Percentiles rank a stretch among this genome's conserved stretches.
phyloP scores from a whole-genome alignment of 495 filamentous ascomycete genomes.

The Xylaria palmicola region DNA sequence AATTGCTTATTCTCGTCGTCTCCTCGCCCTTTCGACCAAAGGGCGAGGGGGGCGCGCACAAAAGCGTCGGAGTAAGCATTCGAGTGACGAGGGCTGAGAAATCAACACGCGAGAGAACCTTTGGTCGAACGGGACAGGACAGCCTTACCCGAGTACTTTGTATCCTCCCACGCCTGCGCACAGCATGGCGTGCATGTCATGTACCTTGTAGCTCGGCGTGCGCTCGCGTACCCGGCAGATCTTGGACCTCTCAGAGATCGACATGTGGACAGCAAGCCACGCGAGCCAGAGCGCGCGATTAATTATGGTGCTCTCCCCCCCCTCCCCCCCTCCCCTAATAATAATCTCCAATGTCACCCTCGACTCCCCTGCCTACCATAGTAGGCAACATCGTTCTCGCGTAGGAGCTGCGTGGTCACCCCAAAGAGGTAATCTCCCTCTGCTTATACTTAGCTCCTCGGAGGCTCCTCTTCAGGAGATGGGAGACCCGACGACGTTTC shows the following conservation, averaged over 20 bases:
- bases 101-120: conserved; percentile 8
- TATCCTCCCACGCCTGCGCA: neutral
- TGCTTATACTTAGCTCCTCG: too few species aligned
- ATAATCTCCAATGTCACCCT: conserved; percentile 1
- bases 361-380: neutral
- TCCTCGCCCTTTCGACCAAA: neutral
- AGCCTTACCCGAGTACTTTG: conserved; percentile 8
- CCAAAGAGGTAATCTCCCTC: neutral
- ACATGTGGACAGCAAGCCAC: conserved; percentile 29
- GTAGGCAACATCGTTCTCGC: neutral
- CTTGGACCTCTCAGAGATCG: conserved; percentile 37
- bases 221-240: conserved; percentile 28
- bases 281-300: conserved; percentile 12
- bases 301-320: neutral
- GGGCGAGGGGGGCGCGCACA: neutral
- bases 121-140: neutral
- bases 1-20: neutral
- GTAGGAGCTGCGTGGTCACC: conserved; percentile 5
- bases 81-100: neutral
- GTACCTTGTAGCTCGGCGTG: too few species aligned
- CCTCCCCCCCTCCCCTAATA: neutral
- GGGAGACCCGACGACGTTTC: too few species aligned
- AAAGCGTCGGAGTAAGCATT: neutral
- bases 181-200: too few species aligned
- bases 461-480: too few species aligned